Base-by-base conservation (phyloP, 2,329 filamentous ascomycete species). In the Corinectria fuckeliana region DNA sequence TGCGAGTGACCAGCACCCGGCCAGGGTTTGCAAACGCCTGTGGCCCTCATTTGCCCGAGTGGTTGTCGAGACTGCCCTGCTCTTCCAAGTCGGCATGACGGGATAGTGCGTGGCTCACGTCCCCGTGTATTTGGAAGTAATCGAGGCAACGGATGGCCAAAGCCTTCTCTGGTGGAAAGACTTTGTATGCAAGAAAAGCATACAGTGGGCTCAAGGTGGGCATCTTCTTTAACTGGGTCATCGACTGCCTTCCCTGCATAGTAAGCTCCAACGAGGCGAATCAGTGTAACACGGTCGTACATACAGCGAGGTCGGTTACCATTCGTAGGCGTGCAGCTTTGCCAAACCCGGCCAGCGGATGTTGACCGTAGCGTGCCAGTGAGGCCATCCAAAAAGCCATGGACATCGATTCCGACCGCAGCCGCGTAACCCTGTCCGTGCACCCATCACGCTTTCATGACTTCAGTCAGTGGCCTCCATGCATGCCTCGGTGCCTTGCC, bases 1-100 rank as follows among this genome's bases (percentile, higher is more conserved):
- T 42, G 38, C 23, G n/a, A 38, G 20, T 57, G 42, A 21, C 47
- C 18, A 56, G 57, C 38, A 56, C 47, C 18, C 34, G 45, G 38
- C 38, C 49, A 45, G 51, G 20, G 25, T 18, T 28, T 36, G n/a
- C 32, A 36, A n/a, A n/a, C n/a, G n/a, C n/a, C n/a, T n/a, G n/a
- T n/a, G n/a, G n/a, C n/a, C n/a, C n/a, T n/a, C n/a, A n/a, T n/a
- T n/a, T 45, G 16, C 5, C 42, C 16, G 42, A 5, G 36, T 50
- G 38, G 36, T 23, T 26, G 38, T 45, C 18, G 32, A 39, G 32
- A 50, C 34, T 26, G 50, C 25, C 56, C 39, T 39, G 32, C 16
- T 36, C 48, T 36, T n/a, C 16, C 10, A 32, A 36, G 49, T 30
- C 26, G 26, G 36, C 20, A 30, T 21, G 14, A 42, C n/a, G n/a